Conservation (phyloP, 495 filamentous ascomycete genomes). For the Xylaria scruposa region DNA sequence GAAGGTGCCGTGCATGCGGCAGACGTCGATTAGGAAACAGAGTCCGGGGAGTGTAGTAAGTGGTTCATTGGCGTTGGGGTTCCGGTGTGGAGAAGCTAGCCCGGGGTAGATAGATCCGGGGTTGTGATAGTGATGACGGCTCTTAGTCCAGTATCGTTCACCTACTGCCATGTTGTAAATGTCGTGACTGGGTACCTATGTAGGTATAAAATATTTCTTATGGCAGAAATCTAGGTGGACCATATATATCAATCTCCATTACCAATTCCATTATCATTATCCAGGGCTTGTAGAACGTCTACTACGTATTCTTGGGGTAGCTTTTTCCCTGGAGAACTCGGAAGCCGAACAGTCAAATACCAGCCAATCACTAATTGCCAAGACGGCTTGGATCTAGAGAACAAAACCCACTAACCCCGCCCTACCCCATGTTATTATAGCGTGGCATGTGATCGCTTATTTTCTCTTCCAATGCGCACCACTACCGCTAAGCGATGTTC, state of each 20-base stretch:
- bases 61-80: not conserved
- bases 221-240: not conserved
- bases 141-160: not conserved
- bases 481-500: slow-evolving; percentile 5
- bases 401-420: not conserved
- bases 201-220: not conserved
- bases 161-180: not conserved
- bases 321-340: not conserved
- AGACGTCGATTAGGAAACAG: slow-evolving; percentile 22
- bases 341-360: not conserved
- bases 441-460: not conserved
- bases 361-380: not conserved
- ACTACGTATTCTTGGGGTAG: too few relatives aligned
- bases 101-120: slow-evolving; percentile 11
- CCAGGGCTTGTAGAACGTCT: not conserved
- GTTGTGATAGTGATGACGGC: slow-evolving; percentile 9
- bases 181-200: not conserved
- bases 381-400: not conserved
- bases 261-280: not conserved
- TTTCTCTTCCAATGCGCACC: not conserved
- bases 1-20: slow-evolving; percentile 1
- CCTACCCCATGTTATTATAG: not conserved
- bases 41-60: slow-evolving; percentile 16
- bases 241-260: not conserved
- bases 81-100: slow-evolving; percentile 1